These are phyloP conservation scores for Saccharomycopsis sp. DNA, from an alignment of 805 yeast species.

Conservation along the genomic window DNA sequence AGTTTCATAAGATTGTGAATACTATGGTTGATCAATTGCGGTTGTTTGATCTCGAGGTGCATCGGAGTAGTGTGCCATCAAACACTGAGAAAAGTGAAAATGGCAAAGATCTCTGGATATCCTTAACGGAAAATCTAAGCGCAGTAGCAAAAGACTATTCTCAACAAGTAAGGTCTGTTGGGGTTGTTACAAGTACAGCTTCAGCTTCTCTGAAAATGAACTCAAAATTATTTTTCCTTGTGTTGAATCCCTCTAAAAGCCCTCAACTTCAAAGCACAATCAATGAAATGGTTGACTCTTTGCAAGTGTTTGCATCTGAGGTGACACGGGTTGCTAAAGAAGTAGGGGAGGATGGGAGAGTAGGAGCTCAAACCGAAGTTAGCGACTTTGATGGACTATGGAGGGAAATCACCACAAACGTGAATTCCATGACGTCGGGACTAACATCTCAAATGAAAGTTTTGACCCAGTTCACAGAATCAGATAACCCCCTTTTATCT, in stretches of 20 bases:
- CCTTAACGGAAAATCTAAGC: no score
- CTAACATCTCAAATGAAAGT: slow-evolving; percentile 89
- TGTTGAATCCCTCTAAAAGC: no score
- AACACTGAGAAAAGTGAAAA: no score
- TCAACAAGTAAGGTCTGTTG: no score
- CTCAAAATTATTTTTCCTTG: no score
- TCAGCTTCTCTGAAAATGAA: no score
- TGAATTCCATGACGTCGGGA: slow-evolving; percentile 90
- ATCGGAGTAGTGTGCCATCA: no score
- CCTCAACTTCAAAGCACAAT: slow-evolving; percentile 78
- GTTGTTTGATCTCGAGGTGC: slow-evolving; percentile 77
- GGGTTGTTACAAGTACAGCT: no score
- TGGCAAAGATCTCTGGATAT: no score
- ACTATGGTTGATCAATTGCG: slow-evolving; percentile 83
- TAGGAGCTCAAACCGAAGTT: slow-evolving; percentile 88
- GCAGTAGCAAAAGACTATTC: no score
- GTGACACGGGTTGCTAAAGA: slow-evolving; percentile 86
- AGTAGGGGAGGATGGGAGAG: slow-evolving; percentile 88
- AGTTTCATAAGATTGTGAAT: no score
- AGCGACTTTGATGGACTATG: slow-evolving; percentile 85
- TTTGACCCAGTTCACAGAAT: slow-evolving; percentile 87
- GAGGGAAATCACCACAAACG: slow-evolving; percentile 88
- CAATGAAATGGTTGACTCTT: slow-evolving; percentile 87
- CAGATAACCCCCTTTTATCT: slow-evolving; percentile 83
- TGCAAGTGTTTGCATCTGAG: slow-evolving; percentile 80